Evolutionary conservation across 1,139 yeast genomes (phyloP).

Genomic region (Magnusiomyces tetraspermus): DNA sequence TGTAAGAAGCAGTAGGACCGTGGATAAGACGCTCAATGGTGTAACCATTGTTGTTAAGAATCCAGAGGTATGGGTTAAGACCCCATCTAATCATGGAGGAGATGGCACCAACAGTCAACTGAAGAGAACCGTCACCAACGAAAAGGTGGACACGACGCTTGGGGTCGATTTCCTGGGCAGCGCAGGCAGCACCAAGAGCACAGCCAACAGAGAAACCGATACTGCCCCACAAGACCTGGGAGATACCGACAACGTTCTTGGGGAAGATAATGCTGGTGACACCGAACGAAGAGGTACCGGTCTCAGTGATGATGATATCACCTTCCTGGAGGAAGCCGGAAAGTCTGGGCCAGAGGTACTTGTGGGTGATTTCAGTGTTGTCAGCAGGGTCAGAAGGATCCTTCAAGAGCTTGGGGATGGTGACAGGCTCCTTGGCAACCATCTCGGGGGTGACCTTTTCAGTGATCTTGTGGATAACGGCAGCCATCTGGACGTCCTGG

Average conservation of each 20-base stretch:
- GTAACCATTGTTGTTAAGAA: slow-evolving; percentile 79
- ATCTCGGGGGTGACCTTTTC: slow-evolving; percentile 14
- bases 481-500: slow-evolving; percentile 74
- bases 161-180: slow-evolving; percentile 65
- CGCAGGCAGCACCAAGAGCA: slow-evolving; percentile 74
- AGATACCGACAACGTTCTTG: slow-evolving; percentile 59
- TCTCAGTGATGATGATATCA: slow-evolving; percentile 73
- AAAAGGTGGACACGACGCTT: slow-evolving; percentile 66
- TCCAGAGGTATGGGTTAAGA: slow-evolving; percentile 69
- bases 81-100: slow-evolving; percentile 77
- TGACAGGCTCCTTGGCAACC: slow-evolving; percentile 16
- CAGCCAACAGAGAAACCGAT: slow-evolving; percentile 86
- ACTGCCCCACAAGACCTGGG: slow-evolving; percentile 87
- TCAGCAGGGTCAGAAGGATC: slow-evolving; percentile 23
- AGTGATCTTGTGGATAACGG: slow-evolving; percentile 45
- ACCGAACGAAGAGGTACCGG: slow-evolving; percentile 89
- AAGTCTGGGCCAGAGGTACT: slow-evolving; percentile 73
- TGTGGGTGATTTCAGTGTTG: slow-evolving; percentile 48
- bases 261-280: slow-evolving; percentile 75
- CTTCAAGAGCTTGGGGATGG: slow-evolving; percentile 18
- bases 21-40: slow-evolving; percentile 85
- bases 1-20: slow-evolving; percentile 66
- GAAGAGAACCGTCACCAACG: slow-evolving; percentile 87
- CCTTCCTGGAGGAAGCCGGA: slow-evolving; percentile 69
- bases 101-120: slow-evolving; percentile 79